Base-by-base conservation (phyloP, 768 basidiomycete genomes). In the Tricholoma hemisulphureum region DNA sequence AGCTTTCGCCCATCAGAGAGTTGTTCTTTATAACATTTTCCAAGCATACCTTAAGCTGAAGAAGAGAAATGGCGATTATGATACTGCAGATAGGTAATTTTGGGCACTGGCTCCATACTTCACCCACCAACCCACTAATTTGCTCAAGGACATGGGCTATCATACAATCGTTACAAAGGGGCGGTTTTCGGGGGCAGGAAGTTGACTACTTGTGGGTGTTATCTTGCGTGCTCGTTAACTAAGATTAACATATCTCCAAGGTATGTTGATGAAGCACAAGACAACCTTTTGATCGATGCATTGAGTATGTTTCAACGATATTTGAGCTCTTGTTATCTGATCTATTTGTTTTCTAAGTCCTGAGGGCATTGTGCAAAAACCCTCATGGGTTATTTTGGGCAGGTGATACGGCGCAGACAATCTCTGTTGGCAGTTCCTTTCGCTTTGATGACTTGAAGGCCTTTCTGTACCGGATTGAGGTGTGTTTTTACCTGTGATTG, bases 321-420 rank as follows among this genome's bases (percentile, higher is more conserved):
- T 34, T 11, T 10, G 4, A 29, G 16, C n/a, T 4, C 10, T 29
- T 9, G 1, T 18, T 49, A 5, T 29, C 46, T 49, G 26, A 29
- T 18, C n/a, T n/a, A 18, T 49, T 8, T 49, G 8, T 5, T 16
- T 20, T 24, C 3, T 10, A 20, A 90, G 89, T 91, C 3, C 68
- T 91, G 39, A 74, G 87, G 26, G 73, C 75, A 0, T 65, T 91
- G 14, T 89, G 86, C 59, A 69, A 69, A 14, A 89, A 89, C 62
- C 79, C 82, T 0, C 73, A 87, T 46, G 88, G 89, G 0, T 69
- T 89, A 23, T 87, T 91, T 59, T 90, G 87, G 86, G 89, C 88
- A 1, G 89, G 89, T 0, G 89, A 91, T 63, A 90, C 89, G 0
- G 88, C 89, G 0, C 89, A 91, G 60, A 88, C 89, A 0, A 91